Base-by-base conservation (phyloP, 2,329 filamentous ascomycete species). In the Ophiostoma pallidulum region DNA sequence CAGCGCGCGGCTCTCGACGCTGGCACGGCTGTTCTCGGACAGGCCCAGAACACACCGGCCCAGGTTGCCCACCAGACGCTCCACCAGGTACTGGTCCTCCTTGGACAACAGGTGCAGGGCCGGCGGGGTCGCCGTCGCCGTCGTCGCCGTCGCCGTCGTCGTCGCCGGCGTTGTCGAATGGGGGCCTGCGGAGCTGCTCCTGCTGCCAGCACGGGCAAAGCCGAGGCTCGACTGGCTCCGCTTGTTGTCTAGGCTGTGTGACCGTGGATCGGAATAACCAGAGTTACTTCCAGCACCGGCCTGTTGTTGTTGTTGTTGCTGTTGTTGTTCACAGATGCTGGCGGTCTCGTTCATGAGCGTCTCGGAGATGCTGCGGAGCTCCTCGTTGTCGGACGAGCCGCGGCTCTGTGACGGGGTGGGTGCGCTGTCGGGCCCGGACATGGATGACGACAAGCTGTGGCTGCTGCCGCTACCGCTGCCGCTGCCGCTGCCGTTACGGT, bases 1-100 rank as follows among this genome's bases (percentile, higher is more conserved):
- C 62, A 85, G 80, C 50, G 82, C 71, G 47, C 80, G 72, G 42
- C 73, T 75, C 55, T 86, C 77, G 51, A 77, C 65, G 56, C 72
- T 72, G 49, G 74, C 65, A 54, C 66, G 66, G 54, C 76, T 68
- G 44, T 70, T 64, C 64, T 84, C 71, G 49, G 74, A 69, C 52
- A 83, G 56, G 26, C 71, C 75, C 8, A 81, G 60, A 1, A 82
- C 76, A 50, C 78, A 82, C 54, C 72, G 71, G 13, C 78, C 78
- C 1, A 83, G 64, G 53, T 72, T 75, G 2, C 72, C 77, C 20
- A 82, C 75, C 2, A 82, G 65, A 44, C 72, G 68, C 59, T 82
- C 75, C 0, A 83, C 74, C 3, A 81, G 65, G 35, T 72, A 66
- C 57, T 78, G 78, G 56, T 82, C 79, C 29, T 82, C 78, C 42